Base-by-base conservation (phyloP, 805 yeast species). In the Kregervanrija fluxuum region DNA sequence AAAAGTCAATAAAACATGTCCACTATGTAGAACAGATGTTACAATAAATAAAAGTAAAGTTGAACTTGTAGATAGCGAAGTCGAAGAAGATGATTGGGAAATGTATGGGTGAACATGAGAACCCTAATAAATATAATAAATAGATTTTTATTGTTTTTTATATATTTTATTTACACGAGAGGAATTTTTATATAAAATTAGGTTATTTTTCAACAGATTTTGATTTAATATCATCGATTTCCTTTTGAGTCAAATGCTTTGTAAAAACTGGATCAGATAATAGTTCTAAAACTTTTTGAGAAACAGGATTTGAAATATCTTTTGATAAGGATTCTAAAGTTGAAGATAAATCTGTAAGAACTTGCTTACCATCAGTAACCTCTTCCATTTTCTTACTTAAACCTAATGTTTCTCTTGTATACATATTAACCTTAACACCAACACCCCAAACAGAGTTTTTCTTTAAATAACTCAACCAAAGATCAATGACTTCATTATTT, bases 401-500 rank as follows among this genome's bases (percentile, higher is more conserved):
- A 35, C 72, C 70, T 37, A 77, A 54, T 13, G 76, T 65, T 60
- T 81, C 84, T 41, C 68, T 63, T 30, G 73, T 70, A 55, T 68
- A 82, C 40, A 89, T 69, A 47, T 73, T 73, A 38, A 95, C 93
- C 59, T 81, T 82, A 62, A 89, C 78, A 53, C 91, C 88, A 9
- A 93, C 93, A 52, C 91, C 95, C 41, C 84, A 75, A 41, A 84
- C 71, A 5, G 87, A 73, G 64, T 91, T 78, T 62, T 88, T 85
- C 53, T 82, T 76, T 44, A 91, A 69, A 52, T 82, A 83, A 22
- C 93, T 78, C 45, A 91, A 70, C 79, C 89, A 81, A 42, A 85
- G 66, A 62, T 93, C 95, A 37, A 93, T 69, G 4, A 85, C 82
- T 58, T 87, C 95, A 1, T 90, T 82, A 47, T 85, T 80, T 13